Base-by-base conservation (phyloP, 2,329 filamentous ascomycete genomes). In the Fusarium paranaense region DNA sequence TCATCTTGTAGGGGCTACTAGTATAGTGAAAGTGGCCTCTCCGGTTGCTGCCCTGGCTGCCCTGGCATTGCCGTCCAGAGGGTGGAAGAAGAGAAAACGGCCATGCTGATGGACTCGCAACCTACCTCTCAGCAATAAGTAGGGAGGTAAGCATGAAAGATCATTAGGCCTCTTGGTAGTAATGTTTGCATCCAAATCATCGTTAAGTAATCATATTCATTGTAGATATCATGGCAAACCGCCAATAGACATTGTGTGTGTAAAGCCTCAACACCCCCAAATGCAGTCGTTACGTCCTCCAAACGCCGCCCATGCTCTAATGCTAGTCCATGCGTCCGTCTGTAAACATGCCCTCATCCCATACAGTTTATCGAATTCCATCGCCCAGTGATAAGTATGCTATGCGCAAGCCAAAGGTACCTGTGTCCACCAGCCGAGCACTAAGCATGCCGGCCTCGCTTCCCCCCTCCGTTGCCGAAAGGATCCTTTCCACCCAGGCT, bases 401-500 rank as follows among this genome's bases (percentile, higher is more conserved):
- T 57, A 38, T 63, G 45, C 71, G 61, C 50, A 67, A 69, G 58
- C 54, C 50, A 75, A 71, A 68, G 60, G 63, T 47, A 64, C 69
- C 42, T 20, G 18, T 64, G 60, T 30, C 25, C 30, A 25, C 42
- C 22, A 27, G 13, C 22, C 20, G 20, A n/a, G 18, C 27, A 45
- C 82, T 75, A 84, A 66, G 80, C 72, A 72, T 90, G 88, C 61
- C 89, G 84, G 62, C 82, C 85, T 66, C 89, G 83, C 80, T 91
- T 91, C 47, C 84, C 82, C 47, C 84, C 82, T 38, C 82, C 81
- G 33, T 83, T 83, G 16, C 86, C 85, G 72, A 88, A 88, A 37
- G 86, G 80, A 70, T 94, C 92, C 78, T 92, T 92, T 50, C 89
- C 89, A 68, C 88, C 88, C 60, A 93, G 81, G 72, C 90, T 90